Conservation (phyloP, 108 stramenopile species). For the Cyclotella baltica region DNA sequence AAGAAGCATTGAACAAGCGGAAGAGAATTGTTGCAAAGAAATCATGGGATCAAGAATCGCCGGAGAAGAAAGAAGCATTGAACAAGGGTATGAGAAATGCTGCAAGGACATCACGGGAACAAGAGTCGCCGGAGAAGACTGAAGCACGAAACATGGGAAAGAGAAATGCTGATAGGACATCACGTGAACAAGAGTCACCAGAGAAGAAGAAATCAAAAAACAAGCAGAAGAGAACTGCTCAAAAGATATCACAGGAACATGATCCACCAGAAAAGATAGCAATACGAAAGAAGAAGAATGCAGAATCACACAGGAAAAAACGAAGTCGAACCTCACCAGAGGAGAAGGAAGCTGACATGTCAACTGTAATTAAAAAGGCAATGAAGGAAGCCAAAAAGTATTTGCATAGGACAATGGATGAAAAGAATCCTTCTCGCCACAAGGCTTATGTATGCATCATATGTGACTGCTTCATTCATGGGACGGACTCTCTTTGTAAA, state of each 20-base stretch:
- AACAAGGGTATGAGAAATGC: not conserved
- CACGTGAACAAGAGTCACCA: not conserved
- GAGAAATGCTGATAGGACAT: too few relatives aligned
- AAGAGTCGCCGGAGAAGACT: too few relatives aligned
- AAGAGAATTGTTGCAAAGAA: too few relatives aligned
- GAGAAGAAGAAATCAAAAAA: slow-evolving; percentile 1
- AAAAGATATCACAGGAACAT: slow-evolving; percentile 1
- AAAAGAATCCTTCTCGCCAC: slow-evolving; percentile 11
- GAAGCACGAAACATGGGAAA: too few relatives aligned
- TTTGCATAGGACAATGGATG: not conserved
- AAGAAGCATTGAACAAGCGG: too few relatives aligned
- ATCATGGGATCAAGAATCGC: not conserved
- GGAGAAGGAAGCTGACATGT: not conserved
- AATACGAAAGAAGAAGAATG: slow-evolving; percentile 1
- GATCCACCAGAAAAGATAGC: not conserved
- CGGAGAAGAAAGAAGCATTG: not conserved
- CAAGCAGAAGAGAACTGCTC: not conserved
- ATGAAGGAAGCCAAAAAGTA: not conserved
- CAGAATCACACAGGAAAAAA: slow-evolving; percentile 1
- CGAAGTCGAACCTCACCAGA: not conserved
- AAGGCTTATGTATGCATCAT: not conserved
- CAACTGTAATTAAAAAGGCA: not conserved
- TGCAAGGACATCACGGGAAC: not conserved
- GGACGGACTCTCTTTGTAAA: not conserved
- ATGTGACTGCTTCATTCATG: slow-evolving; percentile 1